Percentiles rank a stretch among this genome's conserved stretches.
Conservation (phyloP, 371 early-diverging fungal species). For the Mortierella sp. region DNA sequence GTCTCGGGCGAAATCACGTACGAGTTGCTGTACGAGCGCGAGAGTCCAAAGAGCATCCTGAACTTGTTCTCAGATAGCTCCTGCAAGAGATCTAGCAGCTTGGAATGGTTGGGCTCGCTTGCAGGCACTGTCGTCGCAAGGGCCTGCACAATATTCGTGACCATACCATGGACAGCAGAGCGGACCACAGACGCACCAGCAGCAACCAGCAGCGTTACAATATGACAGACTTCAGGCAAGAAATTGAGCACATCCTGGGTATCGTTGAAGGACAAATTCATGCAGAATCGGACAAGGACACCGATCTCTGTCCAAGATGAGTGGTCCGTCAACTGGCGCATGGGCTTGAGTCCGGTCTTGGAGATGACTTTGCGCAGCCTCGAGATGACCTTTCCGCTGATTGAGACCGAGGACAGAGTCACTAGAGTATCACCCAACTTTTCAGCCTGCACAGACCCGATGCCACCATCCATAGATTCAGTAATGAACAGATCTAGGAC, state of each 20-base stretch:
- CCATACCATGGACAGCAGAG: conserved; percentile 90
- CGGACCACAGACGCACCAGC: conserved; percentile 88
- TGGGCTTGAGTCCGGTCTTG: conserved; percentile 82
- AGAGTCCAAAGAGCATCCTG: conserved; percentile 83
- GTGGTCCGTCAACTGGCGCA: conserved; percentile 80
- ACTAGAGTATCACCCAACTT: conserved; percentile 89
- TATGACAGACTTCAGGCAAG: conserved; percentile 89
- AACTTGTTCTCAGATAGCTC: conserved; percentile 85
- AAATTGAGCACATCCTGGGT: conserved; percentile 79
- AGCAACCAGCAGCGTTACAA: conserved; percentile 85
- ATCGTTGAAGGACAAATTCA: conserved; percentile 93
- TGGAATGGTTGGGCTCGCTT: conserved; percentile 70
- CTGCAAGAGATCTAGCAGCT: conserved; percentile 67
- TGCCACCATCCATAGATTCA: conserved; percentile 83
- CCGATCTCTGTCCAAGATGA: conserved; percentile 91
- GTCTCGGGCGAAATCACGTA: conserved; percentile 75
- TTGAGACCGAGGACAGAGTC: conserved; percentile 85
- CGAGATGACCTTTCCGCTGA: conserved; percentile 84
- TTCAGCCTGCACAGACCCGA: conserved; percentile 85
- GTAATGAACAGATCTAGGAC: conserved; percentile 87
- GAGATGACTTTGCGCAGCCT: conserved; percentile 82
- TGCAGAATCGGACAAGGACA: conserved; percentile 84
- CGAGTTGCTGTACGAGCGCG: conserved; percentile 76
- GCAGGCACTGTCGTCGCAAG: conserved; percentile 81
- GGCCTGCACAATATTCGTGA: conserved; percentile 91